Base-by-base conservation (phyloP, 768 basidiomycete genomes). In the Tylopilus felleus region DNA sequence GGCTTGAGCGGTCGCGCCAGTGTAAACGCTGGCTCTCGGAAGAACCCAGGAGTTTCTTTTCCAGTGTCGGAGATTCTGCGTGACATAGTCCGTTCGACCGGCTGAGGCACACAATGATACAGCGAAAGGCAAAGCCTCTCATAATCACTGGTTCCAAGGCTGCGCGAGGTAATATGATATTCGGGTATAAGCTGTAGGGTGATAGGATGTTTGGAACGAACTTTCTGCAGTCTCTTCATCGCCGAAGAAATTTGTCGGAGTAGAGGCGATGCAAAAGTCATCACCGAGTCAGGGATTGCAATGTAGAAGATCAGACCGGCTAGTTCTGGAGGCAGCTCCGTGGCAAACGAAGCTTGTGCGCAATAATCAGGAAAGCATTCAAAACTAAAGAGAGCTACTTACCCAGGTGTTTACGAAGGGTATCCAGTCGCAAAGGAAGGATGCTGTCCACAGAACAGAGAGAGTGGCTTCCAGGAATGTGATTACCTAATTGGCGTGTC, bases 181-280 rank as follows among this genome's bases (percentile, higher is more conserved):
- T 90, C 85, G 4, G 91, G 88, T 41, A 93, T 73, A 58, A 92
- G 80, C 52, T 93, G 88, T 54, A 90, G 80, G 27, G 86, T 73
- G 17, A 87, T 74, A 47, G 82, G 81, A 14, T 67, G 53, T 22
- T 77, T 74, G 12, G 77, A 65, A 45, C 75, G 73, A 13, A 75
- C 69, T 66, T 79, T 80, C 51, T 76, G 65, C 4, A 79, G 70
- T 55, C 85, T 85, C 61, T 82, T 84, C 57, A 84, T 71, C 4
- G 83, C 77, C 8, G 81, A 81, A 49, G 88, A 77, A 27, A 90
- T 73, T 64, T 87, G 83, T 19, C 88, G 83, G n/a, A 91, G 79
- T 19, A 79, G 66, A 14, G 81, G 79, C 0, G 87, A 91, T 10
- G 82, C 74, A 4, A 89, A 75, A 0, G 83, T 80, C 72, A 89